Percentiles rank a stretch among this genome's conserved stretches.
These are phyloP conservation scores for Colletotrichum navitas DNA, from an alignment of 2,329 filamentous ascomycete species.

Conservation along the genomic window DNA sequence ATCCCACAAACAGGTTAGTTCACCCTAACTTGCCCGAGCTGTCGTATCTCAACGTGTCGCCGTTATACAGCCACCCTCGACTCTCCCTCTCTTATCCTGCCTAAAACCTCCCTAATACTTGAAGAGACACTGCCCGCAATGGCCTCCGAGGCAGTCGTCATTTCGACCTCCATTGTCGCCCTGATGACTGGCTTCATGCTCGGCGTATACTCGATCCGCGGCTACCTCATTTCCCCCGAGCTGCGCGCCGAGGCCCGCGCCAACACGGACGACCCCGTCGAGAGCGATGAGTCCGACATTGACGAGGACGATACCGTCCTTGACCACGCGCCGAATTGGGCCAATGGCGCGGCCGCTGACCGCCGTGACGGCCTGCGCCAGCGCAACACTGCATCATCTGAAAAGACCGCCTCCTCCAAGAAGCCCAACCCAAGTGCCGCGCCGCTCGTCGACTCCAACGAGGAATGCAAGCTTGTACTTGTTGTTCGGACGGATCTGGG, in stretches of 20 bases:
- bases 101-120: neutral
- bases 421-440: conserved; percentile 44
- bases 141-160: conserved; percentile 60
- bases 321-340: conserved; percentile 77
- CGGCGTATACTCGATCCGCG: conserved; percentile 77
- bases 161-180: conserved; percentile 80
- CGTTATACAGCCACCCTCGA: neutral
- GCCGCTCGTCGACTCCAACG: conserved; percentile 58
- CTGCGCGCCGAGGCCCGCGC: conserved; percentile 68
- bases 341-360: conserved; percentile 72
- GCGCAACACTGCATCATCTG: conserved; percentile 49
- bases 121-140: conserved; percentile 10
- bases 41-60: neutral
- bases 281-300: conserved; percentile 77
- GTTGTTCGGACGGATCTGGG: conserved; percentile 94
- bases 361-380: conserved; percentile 66
- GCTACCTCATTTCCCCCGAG: conserved; percentile 69
- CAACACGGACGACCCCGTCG: conserved; percentile 70
- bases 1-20: conserved; percentile 36
- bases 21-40: conserved; percentile 23
- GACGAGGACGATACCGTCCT: conserved; percentile 70
- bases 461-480: conserved; percentile 95
- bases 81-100: neutral
- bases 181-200: conserved; percentile 85
- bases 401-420: conserved; percentile 58